phyloP scores from a whole-genome alignment of 352 stramenopile species.

The Saprolegnia parasitica region DNA sequence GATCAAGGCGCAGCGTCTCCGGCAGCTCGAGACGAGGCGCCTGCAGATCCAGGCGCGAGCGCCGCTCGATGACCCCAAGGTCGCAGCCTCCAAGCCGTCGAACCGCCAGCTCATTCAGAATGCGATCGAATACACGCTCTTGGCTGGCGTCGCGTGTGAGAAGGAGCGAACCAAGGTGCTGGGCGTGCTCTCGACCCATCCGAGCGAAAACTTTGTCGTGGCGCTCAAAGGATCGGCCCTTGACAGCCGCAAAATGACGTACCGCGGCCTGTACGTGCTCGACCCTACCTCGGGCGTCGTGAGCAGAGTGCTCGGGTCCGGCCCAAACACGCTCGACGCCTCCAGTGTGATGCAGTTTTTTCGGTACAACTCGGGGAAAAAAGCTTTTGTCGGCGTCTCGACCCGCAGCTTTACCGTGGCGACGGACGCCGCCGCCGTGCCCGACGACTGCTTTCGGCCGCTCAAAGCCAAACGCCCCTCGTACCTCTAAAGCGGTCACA shows the following conservation, averaged over 20 bases:
- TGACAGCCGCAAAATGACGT: slow-evolving; percentile 53
- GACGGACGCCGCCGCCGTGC: slow-evolving; percentile 64
- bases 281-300: slow-evolving; percentile 41
- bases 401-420: slow-evolving; percentile 66
- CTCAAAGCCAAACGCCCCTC: not conserved
- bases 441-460: slow-evolving; percentile 35
- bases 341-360: slow-evolving; percentile 66
- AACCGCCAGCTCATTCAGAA: slow-evolving; percentile 76
- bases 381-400: slow-evolving; percentile 61
- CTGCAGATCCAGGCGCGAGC: not conserved
- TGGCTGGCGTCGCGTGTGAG: slow-evolving; percentile 57
- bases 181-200: slow-evolving; percentile 40
- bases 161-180: slow-evolving; percentile 49
- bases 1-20: not conserved
- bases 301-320: slow-evolving; percentile 27
- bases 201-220: slow-evolving; percentile 67
- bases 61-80: not conserved
- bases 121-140: slow-evolving; percentile 68
- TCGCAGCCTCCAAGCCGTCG: slow-evolving; percentile 33
- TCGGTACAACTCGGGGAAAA: slow-evolving; percentile 81
- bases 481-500: too few species aligned
- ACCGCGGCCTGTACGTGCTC: slow-evolving; percentile 66
- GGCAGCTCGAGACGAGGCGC: not conserved
- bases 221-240: slow-evolving; percentile 52
- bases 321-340: slow-evolving; percentile 33